A percentile compares a stretch with the other conserved stretches of the same genome.
Evolutionary conservation across 1,284 basidiomycete species (phyloP).

Genomic region (Crepidotus sp.): DNA sequence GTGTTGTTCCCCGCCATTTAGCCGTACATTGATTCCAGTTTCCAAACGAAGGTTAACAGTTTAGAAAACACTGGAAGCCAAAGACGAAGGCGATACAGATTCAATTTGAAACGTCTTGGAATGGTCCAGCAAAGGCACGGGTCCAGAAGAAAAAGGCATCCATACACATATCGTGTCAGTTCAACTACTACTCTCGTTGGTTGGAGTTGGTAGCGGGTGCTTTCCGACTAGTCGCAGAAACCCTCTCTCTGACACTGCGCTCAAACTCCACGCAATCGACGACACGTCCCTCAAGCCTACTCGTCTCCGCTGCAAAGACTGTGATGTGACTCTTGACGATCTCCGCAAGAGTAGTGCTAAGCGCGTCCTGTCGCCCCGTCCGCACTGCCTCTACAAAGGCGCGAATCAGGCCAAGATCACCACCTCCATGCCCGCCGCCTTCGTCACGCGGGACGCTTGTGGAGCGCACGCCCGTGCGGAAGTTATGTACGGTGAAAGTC

Average conservation of each 20-base stretch:
- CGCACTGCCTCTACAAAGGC: slow-evolving; percentile 69
- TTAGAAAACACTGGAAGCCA: too few species aligned
- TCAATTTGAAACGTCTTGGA: not conserved
- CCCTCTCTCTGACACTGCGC: slow-evolving; percentile 33
- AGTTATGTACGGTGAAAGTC: slow-evolving; percentile 70
- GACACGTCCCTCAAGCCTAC: slow-evolving; percentile 56
- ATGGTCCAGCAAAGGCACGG: too few species aligned
- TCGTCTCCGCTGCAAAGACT: slow-evolving; percentile 79
- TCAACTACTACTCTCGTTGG: not conserved
- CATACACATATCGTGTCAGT: not conserved
- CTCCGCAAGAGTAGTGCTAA: slow-evolving; percentile 61
- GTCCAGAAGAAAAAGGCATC: too few species aligned
- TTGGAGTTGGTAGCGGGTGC: not conserved
- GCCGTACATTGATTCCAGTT: too few species aligned
- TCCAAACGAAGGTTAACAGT: too few species aligned
- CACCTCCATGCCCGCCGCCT: slow-evolving; percentile 72
- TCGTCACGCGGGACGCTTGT: slow-evolving; percentile 45
- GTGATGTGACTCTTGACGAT: slow-evolving; percentile 71
- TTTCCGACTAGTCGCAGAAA: slow-evolving; percentile 9
- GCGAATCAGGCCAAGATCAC: slow-evolving; percentile 64
- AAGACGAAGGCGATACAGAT: too few species aligned
- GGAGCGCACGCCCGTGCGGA: slow-evolving; percentile 46
- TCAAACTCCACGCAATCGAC: slow-evolving; percentile 60
- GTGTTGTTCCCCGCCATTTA: too few species aligned
- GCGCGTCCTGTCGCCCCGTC: slow-evolving; percentile 46